Evolutionary conservation across 441 rosid species (phyloP).

Genomic region (Pelargonium citronellum): DNA sequence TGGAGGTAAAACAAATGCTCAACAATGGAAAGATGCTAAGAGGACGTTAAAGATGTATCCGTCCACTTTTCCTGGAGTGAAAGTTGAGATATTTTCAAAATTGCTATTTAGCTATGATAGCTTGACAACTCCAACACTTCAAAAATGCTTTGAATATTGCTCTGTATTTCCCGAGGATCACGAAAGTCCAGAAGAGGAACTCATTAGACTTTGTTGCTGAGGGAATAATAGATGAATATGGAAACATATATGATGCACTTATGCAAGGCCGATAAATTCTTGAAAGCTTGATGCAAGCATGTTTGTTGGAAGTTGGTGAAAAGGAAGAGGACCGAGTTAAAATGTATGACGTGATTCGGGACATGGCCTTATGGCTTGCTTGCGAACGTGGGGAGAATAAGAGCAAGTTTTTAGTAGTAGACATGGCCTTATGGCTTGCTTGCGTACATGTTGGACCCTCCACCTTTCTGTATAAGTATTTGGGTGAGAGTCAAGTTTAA

Average conservation of each 20-base stretch:
- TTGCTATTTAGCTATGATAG: neutral
- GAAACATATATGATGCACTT: neutral
- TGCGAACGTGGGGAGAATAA: neutral
- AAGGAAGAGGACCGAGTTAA: neutral
- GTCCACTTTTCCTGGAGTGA: neutral
- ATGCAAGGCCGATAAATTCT: neutral
- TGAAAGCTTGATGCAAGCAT: neutral
- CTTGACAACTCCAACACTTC: neutral
- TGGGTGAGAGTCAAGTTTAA: too few relatives aligned
- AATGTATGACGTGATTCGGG: neutral
- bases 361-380: neutral
- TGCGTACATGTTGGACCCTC: too few relatives aligned
- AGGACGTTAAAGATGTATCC: neutral
- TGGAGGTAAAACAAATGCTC: slow-evolving; percentile 25
- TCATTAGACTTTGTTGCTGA: neutral
- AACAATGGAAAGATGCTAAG: neutral
- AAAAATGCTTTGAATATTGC: neutral
- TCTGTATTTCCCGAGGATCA: neutral
- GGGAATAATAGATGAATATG: neutral
- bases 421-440: too few relatives aligned
- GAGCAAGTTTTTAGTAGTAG: neutral
- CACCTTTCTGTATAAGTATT: too few relatives aligned
- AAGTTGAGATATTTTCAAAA: neutral
- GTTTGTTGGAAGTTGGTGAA: neutral
- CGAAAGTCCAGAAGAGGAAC: neutral